Evolutionary conservation across 2,329 filamentous ascomycete genomes (phyloP).

Genomic region (Clonostachys sp.): DNA sequence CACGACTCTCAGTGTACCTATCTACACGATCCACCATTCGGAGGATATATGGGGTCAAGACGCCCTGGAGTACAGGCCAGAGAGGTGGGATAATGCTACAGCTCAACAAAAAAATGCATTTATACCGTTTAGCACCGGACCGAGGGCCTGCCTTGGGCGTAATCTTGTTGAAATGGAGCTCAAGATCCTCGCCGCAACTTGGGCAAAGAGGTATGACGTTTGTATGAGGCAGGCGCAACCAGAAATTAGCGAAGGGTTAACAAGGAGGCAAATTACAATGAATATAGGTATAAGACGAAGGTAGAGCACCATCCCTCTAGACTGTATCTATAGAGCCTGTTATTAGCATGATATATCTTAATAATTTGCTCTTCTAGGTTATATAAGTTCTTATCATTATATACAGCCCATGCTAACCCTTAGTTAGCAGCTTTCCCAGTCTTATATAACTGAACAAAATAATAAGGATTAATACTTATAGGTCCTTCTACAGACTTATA

Average conservation of each 20-base stretch:
- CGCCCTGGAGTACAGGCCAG: constrained; percentile 67
- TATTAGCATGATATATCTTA: too few species aligned
- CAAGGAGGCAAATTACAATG: constrained; percentile 72
- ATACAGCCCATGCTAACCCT: too few species aligned
- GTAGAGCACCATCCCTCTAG: too few species aligned
- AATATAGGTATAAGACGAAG: constrained; percentile 18
- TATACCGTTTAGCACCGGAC: constrained; percentile 70
- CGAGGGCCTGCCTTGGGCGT: constrained; percentile 67
- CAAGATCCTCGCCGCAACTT: constrained; percentile 71
- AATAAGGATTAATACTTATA: too few species aligned
- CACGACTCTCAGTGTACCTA: constrained; percentile 73
- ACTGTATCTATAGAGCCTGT: too few species aligned
- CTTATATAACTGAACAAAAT: too few species aligned
- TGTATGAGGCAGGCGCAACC: constrained; percentile 52
- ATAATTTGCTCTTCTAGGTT: too few species aligned
- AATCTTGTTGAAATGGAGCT: constrained; percentile 90
- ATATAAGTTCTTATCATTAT: too few species aligned
- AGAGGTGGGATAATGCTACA: constrained; percentile 64
- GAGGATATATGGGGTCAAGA: constrained; percentile 69
- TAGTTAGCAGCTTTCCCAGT: too few species aligned
- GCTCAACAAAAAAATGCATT: constrained; percentile 68
- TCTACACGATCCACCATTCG: constrained; percentile 78
- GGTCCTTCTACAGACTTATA: too few species aligned
- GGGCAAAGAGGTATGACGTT: constrained; percentile 46
- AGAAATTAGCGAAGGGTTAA: constrained; percentile 75